These are phyloP conservation scores for Panaeolus papilionaceus DNA, from an alignment of 768 basidiomycete genomes.

Conservation along the genomic window DNA sequence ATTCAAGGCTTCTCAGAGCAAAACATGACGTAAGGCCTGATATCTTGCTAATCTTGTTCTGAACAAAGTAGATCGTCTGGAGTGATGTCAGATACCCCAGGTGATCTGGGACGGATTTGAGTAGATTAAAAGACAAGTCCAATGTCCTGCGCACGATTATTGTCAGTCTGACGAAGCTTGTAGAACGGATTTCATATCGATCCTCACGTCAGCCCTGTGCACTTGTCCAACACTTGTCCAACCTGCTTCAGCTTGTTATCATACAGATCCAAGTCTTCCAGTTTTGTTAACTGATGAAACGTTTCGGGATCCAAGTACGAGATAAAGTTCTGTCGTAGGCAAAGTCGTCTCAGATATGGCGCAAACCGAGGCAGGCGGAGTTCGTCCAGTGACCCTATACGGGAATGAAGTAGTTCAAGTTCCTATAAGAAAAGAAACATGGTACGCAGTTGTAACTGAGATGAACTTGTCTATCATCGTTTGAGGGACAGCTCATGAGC, in stretches of 20 bases:
- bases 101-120: slow-evolving; percentile 72
- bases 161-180: not conserved
- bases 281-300: slow-evolving; percentile 64
- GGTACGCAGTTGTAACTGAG: not conserved
- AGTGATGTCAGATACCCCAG: slow-evolving; percentile 66
- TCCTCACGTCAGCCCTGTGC: slow-evolving; percentile 63
- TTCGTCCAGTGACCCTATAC: slow-evolving; percentile 69
- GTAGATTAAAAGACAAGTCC: slow-evolving; percentile 95
- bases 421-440: slow-evolving; percentile 56
- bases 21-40: slow-evolving; percentile 60
- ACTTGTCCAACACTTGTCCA: slow-evolving; percentile 66
- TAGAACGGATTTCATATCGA: not conserved
- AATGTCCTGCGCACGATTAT: slow-evolving; percentile 57
- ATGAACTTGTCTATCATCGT: not conserved
- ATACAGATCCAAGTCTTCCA: slow-evolving; percentile 94
- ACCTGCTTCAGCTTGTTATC: slow-evolving; percentile 91
- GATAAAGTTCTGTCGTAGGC: slow-evolving; percentile 88
- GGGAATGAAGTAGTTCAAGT: slow-evolving; percentile 83
- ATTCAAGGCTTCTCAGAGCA: slow-evolving; percentile 82
- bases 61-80: slow-evolving; percentile 89
- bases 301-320: slow-evolving; percentile 73
- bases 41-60: slow-evolving; percentile 91
- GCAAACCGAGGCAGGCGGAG: slow-evolving; percentile 82
- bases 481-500: slow-evolving; percentile 25
- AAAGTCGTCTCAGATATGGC: slow-evolving; percentile 69